Conservation (phyloP, 2,329 filamentous ascomycete species). For the Sporothrix phasma region DNA sequence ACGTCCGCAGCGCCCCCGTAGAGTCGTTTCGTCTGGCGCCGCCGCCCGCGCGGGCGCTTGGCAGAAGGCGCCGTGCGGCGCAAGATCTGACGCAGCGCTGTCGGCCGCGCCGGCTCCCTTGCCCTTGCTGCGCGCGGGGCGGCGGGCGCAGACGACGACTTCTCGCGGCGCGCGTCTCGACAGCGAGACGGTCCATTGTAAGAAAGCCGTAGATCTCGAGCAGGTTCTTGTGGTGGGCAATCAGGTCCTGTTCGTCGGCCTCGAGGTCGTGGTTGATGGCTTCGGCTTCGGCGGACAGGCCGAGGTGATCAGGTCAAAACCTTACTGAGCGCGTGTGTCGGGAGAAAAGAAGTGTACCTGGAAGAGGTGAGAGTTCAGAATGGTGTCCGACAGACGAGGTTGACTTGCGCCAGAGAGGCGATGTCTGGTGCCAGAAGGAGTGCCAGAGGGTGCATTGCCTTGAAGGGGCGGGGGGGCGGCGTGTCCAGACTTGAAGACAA, state of each 20-base stretch:
- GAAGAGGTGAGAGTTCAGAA: slow-evolving; percentile 18
- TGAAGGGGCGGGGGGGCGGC: not conserved
- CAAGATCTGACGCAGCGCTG: too few relatives aligned
- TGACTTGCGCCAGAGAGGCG: not conserved
- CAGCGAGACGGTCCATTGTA: slow-evolving; percentile 96
- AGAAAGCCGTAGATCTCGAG: slow-evolving; percentile 92
- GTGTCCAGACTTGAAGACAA: slow-evolving; percentile 14
- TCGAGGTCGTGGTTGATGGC: slow-evolving; percentile 78
- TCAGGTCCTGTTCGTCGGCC: slow-evolving; percentile 78
- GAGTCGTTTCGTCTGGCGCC: too few relatives aligned
- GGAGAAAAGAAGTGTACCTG: slow-evolving; percentile 74
- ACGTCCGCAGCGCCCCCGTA: too few relatives aligned
- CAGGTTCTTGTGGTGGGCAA: slow-evolving; percentile 79
- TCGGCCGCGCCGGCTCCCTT: slow-evolving; percentile 47
- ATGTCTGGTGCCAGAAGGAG: not conserved
- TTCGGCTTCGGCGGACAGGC: slow-evolving; percentile 75
- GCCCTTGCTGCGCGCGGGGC: slow-evolving; percentile 55
- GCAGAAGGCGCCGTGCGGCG: too few relatives aligned
- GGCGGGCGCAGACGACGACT: slow-evolving; percentile 62
- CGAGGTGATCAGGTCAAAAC: slow-evolving; percentile 84
- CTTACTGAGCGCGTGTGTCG: slow-evolving; percentile 77
- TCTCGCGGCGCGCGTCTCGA: slow-evolving; percentile 89
- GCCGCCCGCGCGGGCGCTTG: too few relatives aligned
- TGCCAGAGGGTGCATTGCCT: not conserved
- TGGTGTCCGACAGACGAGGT: slow-evolving; percentile 29